Percentiles rank a stretch among this genome's conserved stretches.
Evolutionary conservation across 2,329 filamentous ascomycete species (phyloP).

Genomic region (Aurifilum marmelostoma): DNA sequence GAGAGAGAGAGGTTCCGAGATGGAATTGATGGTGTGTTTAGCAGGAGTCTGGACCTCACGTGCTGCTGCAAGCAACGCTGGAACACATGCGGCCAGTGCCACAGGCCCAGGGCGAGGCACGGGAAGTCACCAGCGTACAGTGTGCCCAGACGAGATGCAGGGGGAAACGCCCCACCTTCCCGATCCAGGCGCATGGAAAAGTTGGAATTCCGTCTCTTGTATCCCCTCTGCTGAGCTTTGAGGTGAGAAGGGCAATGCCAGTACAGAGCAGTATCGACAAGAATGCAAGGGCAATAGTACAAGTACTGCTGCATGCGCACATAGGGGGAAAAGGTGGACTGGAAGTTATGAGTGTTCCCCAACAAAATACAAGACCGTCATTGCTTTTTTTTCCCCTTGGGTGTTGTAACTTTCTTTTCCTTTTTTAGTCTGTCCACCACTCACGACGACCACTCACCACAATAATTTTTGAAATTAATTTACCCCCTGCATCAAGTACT

Average conservation of each 20-base stretch:
- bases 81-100: background rate
- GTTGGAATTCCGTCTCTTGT: background rate
- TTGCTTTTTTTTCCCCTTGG: background rate
- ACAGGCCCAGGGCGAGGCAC: background rate
- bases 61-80: constrained; percentile 5
- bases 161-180: constrained; percentile 13
- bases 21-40: too few species aligned
- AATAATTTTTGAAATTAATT: background rate
- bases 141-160: background rate
- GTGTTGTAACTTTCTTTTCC: background rate
- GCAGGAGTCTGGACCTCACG: background rate
- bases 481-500: constrained; percentile 3
- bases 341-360: background rate
- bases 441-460: background rate
- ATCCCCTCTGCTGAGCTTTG: background rate
- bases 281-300: background rate
- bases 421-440: background rate
- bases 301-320: too few species aligned
- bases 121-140: background rate
- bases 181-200: constrained; percentile 12
- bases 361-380: background rate
- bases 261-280: background rate
- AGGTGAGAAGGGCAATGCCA: background rate
- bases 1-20: too few species aligned
- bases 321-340: background rate